Percentiles rank a stretch among this genome's conserved stretches.
phyloP scores from a whole-genome alignment of 2,329 filamentous ascomycete species.

The Trichoderma lentiforme region DNA sequence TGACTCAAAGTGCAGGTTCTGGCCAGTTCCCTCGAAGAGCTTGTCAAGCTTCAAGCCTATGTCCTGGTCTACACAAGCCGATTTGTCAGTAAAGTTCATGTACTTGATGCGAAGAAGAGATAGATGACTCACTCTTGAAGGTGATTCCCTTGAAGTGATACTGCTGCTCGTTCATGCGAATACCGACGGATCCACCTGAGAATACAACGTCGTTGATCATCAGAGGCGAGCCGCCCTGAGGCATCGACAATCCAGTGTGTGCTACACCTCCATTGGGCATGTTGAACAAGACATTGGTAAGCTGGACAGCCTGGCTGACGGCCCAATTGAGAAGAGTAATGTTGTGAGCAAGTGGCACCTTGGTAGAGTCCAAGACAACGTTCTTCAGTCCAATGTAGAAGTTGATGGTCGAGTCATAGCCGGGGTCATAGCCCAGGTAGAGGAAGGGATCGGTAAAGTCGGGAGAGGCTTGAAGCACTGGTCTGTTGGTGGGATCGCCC shows the following conservation, averaged over 20 bases:
- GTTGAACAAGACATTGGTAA: slow-evolving; percentile 31
- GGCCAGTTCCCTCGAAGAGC: slow-evolving; percentile 30
- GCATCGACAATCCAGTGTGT: slow-evolving; percentile 36
- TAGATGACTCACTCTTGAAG: slow-evolving; percentile 28
- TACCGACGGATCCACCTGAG: slow-evolving; percentile 32
- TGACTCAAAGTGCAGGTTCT: slow-evolving; percentile 28
- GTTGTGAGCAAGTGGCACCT: slow-evolving; percentile 20
- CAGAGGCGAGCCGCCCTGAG: slow-evolving; percentile 33
- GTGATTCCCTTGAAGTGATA: slow-evolving; percentile 33
- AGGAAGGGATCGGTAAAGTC: slow-evolving; percentile 20
- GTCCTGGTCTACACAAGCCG: slow-evolving; percentile 11
- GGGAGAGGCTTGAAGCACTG: slow-evolving; percentile 27
- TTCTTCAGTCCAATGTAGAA: slow-evolving; percentile 35
- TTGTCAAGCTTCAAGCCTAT: slow-evolving; percentile 29
- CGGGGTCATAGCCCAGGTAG: slow-evolving; percentile 18
- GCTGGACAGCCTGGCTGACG: slow-evolving; percentile 30
- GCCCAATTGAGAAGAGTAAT: slow-evolving; percentile 31
- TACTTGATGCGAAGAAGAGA: neutral
- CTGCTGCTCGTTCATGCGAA: slow-evolving; percentile 33
- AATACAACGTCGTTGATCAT: slow-evolving; percentile 33
- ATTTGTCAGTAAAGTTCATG: neutral
- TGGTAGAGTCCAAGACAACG: slow-evolving; percentile 29
- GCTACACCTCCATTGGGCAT: slow-evolving; percentile 33
- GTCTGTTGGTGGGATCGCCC: slow-evolving; percentile 30
- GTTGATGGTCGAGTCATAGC: slow-evolving; percentile 32